Base-by-base conservation (phyloP, 805 yeast genomes). In the Candida tammaniensis region DNA sequence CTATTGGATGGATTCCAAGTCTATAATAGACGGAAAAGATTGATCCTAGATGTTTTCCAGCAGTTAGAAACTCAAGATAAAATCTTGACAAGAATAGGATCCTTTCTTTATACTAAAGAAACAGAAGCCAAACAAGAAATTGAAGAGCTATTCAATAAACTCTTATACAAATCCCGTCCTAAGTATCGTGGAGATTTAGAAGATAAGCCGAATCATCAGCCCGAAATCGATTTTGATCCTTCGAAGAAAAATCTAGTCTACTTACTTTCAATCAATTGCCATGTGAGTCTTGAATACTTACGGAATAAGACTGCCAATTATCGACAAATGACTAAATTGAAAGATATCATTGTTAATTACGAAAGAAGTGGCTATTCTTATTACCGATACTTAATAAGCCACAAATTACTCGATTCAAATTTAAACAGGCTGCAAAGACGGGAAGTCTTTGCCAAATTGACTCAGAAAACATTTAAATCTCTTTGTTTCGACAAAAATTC, bases 401-500 rank as follows among this genome's bases (percentile, higher is more conserved):
- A 8, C 14, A 28, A 10, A 17, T 13, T 28, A 7, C 7, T 28
- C 8, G 9, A 18, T 14, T 17, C 31, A 10, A 28, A 28, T 13
- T 18, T 28, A 14, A 28, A 7, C 31, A 7, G n/a, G n/a, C 23
- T 8, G 8, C 31, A 28, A 18, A 6, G 31, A 19, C 12, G 12
- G 5, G n/a, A 7, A 23, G 5, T 26, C n/a, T 7, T 27, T 6
- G 13, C 16, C 11, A 15, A 19, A 4, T 15, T 38, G 11, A 19
- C 18, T 4, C 22, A 19, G 24, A 38, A 38, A 15, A 26, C 35
- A 7, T 38, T 38, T 27, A 38, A 38, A 15, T 30, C 38, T 4
- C 27, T 11, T 13, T 16, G 26, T 4, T 26, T 27, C 18, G 27
- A 34, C 5, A 17, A 31, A 9, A 13, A 18, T 15, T 23, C 30